These are phyloP conservation scores for Aspergillus baeticus DNA, from an alignment of 495 filamentous ascomycete species.

Conservation along the genomic window DNA sequence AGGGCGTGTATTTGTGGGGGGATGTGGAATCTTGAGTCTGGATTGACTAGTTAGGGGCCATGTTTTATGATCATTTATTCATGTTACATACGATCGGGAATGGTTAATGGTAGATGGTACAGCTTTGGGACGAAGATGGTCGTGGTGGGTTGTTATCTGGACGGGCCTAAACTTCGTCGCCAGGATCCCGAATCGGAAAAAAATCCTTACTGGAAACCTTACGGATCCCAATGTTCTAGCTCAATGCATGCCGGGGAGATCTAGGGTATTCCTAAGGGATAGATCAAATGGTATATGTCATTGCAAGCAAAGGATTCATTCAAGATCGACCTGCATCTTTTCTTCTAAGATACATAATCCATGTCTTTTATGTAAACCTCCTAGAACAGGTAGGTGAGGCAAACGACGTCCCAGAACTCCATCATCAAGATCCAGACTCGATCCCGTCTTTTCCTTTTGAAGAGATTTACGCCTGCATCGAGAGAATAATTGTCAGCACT, in stretches of 20 bases:
- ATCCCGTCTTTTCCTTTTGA: constrained; percentile 18
- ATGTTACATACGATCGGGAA: background rate
- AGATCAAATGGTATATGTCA: constrained; percentile 26
- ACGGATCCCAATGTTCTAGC: no score
- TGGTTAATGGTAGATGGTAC: background rate
- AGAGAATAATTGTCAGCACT: background rate
- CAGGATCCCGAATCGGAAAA: no score
- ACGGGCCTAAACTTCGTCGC: no score
- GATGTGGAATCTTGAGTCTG: constrained; percentile 40
- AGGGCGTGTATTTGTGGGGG: constrained; percentile 46
- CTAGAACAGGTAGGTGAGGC: constrained; percentile 31
- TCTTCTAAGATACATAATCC: constrained; percentile 45
- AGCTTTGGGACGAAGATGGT: no score
- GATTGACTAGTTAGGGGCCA: background rate
- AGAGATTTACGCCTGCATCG: constrained; percentile 39
- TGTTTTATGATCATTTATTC: background rate
- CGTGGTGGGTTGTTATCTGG: no score
- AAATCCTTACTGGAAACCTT: no score
- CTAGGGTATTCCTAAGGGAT: no score
- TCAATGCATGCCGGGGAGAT: no score
- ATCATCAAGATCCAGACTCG: constrained; percentile 36
- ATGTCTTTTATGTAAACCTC: constrained; percentile 36
- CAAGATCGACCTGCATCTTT: constrained; percentile 44
- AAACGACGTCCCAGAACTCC: constrained; percentile 41
- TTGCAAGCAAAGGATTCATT: constrained; percentile 40